Evolutionary conservation across 495 filamentous ascomycete genomes (phyloP), one percentile per base, ranked within the genome.

Genomic region (Penicillium fimorum): DNA sequence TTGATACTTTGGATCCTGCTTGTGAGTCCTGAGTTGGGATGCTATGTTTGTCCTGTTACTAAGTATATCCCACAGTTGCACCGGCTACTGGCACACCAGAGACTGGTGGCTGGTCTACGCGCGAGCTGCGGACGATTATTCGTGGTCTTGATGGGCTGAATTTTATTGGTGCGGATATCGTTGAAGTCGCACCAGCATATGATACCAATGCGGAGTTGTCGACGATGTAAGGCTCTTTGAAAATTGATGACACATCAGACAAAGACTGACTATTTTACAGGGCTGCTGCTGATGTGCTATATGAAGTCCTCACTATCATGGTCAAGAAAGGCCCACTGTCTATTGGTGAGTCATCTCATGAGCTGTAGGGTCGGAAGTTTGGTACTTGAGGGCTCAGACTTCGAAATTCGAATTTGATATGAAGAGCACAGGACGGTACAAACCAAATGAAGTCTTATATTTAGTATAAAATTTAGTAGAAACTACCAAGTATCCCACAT

Each of bases 1-100:
- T 96, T 55, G 91, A 96, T 63, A 89, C 89, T 1, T 70, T 96
- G 13, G 91, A 96, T 64, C 91, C 91, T 5, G 91, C 90, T 32
- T 92, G 83, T 86, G 73, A 58, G 82, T 75, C 29, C 9, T 5
- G 7, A 20, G 22, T 15, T 22, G 30, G 13, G 29, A 32, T 6
- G 17, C 8, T 15, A 29, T 27, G 32, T 43, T 18, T 27, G 18
- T 0, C 5, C 32, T n/a, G 9, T 20, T 1, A 0, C 27, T 48
- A 25, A 18, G 32, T 7, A 48, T 17, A 35, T 4, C 18, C 17
- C 18, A 37, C 56, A 85, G 83, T 88, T 62, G 88, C 88, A 4
- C 88, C 88, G 57, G 91, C 87, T 25, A 96, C 91, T 2, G 91
- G 91, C 20, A 96, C 91, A 0, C 84, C 90, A 37, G 91, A 96